Evolutionary conservation across 768 basidiomycete genomes (phyloP).

Genomic region (Pisolithus tinctorius): DNA sequence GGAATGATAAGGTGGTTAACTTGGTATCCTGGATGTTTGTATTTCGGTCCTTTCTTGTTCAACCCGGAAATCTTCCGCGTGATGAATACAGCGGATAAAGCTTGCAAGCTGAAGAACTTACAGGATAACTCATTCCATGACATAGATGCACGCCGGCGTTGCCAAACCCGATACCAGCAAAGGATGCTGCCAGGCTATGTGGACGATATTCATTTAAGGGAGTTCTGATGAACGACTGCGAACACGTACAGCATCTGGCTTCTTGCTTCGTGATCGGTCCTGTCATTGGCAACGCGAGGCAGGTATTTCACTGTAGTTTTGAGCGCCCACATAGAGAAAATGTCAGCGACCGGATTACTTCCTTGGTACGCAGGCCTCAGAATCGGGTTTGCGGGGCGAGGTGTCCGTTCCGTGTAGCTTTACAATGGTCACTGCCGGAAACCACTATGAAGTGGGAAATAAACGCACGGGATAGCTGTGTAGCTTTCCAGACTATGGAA

Average conservation of each 20-base stretch:
- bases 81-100: constrained; percentile 1
- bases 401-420: constrained; percentile 86
- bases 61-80: constrained; percentile 71
- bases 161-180: constrained; percentile 93
- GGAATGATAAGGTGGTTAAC: constrained; percentile 89
- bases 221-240: not conserved
- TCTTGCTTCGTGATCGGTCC: constrained; percentile 74
- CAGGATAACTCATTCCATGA: constrained; percentile 86
- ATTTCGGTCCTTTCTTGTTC: constrained; percentile 92
- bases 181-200: constrained; percentile 77
- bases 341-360: constrained; percentile 90
- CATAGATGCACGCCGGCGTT: constrained; percentile 90
- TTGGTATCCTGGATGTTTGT: constrained; percentile 84
- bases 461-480: constrained; percentile 81
- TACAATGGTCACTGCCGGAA: constrained; percentile 5
- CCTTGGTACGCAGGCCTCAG: constrained; percentile 91
- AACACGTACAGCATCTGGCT: constrained; percentile 78
- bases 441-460: not conserved
- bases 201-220: not conserved
- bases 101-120: constrained; percentile 29
- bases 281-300: constrained; percentile 77
- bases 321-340: constrained; percentile 93
- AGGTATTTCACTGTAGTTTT: constrained; percentile 83
- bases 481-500: constrained; percentile 96
- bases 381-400: constrained; percentile 86